phyloP scores from a whole-genome alignment of 1,139 yeast species.

The Magnusiomyces suaveolens region DNA sequence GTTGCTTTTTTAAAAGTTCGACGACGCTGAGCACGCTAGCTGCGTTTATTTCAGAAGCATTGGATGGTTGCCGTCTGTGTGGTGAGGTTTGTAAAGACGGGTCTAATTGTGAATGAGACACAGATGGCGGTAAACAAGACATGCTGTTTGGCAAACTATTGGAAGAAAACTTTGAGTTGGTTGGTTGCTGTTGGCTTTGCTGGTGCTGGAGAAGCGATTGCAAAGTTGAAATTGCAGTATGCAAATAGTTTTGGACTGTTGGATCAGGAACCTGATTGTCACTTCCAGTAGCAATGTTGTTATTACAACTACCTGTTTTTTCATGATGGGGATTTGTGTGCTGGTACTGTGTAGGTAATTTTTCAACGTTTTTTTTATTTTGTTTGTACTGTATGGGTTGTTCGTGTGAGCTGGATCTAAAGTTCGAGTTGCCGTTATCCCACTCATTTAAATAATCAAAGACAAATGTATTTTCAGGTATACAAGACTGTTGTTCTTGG shows the following conservation, averaged over 20 bases:
- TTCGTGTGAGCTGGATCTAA: too few species aligned
- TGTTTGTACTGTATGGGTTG: too few species aligned
- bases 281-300: too few species aligned
- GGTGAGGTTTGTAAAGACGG: not conserved
- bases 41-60: not conserved
- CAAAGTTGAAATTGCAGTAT: not conserved
- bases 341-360: too few species aligned
- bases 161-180: not conserved
- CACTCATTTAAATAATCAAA: too few species aligned
- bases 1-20: not conserved
- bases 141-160: not conserved
- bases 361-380: too few species aligned
- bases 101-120: not conserved
- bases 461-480: too few species aligned
- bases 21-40: not conserved
- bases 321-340: not conserved
- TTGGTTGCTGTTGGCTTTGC: not conserved
- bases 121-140: too few species aligned
- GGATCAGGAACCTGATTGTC: not conserved
- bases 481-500: too few species aligned
- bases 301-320: not conserved
- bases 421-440: too few species aligned
- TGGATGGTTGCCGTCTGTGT: not conserved
- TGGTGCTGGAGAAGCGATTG: not conserved
- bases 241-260: not conserved